These are phyloP conservation scores for Eimeria tenella DNA, from an alignment of 169 alveolate species.

Conservation along the genomic window DNA sequence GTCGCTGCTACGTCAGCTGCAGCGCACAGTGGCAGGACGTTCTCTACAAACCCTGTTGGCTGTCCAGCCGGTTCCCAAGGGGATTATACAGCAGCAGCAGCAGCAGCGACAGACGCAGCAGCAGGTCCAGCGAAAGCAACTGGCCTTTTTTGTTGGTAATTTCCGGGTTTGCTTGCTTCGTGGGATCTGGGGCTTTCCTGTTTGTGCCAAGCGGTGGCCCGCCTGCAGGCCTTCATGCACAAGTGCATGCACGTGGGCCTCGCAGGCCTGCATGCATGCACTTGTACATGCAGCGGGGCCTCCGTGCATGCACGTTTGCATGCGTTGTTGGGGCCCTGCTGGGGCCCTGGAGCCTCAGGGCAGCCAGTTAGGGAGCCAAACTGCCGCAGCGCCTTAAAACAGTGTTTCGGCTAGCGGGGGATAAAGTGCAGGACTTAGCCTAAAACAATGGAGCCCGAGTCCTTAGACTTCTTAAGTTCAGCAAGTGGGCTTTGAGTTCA, in stretches of 20 bases:
- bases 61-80: not conserved
- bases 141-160: not conserved
- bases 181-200: not conserved
- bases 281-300: not conserved
- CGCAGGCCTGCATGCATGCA: conserved; percentile 8
- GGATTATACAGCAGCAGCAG: conserved; percentile 12
- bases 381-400: too few species aligned
- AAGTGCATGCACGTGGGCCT: not conserved
- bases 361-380: too few species aligned
- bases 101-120: not conserved
- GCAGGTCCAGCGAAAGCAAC: not conserved
- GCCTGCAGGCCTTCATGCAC: not conserved
- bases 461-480: too few species aligned
- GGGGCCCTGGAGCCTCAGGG: too few species aligned
- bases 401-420: too few species aligned
- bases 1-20: not conserved
- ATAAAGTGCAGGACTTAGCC: too few species aligned
- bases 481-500: too few species aligned
- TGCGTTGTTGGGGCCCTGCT: not conserved
- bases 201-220: not conserved
- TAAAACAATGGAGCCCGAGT: too few species aligned
- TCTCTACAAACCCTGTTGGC: not conserved
- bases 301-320: not conserved
- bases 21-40: not conserved
- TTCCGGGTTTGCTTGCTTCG: not conserved